These are phyloP conservation scores for Cynara cardunculus DNA, from an alignment of 129 eudicot species.

Conservation along the genomic window DNA sequence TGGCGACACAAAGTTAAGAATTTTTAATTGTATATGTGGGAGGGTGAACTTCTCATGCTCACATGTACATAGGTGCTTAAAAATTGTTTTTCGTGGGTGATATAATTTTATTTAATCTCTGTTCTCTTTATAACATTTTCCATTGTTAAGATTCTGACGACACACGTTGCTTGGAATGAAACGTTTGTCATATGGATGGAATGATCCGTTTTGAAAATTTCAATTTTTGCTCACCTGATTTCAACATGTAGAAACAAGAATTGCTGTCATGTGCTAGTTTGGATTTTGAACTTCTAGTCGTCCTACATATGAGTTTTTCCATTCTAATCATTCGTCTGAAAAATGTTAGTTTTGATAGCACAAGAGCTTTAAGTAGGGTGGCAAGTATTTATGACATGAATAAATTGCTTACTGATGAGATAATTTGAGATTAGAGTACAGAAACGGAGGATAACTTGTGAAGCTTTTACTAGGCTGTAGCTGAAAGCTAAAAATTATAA, in stretches of 20 bases:
- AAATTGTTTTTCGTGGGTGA: not conserved
- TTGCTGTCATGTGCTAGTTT: not conserved
- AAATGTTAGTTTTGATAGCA: not conserved
- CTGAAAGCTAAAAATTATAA: not conserved
- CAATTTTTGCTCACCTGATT: not conserved
- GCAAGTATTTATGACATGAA: not conserved
- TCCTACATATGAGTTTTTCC: not conserved
- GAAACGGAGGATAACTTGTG: not conserved
- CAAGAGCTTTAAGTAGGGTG: not conserved
- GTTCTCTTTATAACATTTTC: not conserved
- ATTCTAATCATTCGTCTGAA: not conserved
- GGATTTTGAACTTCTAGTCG: conserved; percentile 7
- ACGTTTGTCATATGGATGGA: not conserved
- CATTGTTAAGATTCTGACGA: not conserved
- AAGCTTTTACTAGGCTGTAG: not conserved
- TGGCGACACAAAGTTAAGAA: not conserved
- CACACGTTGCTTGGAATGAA: not conserved
- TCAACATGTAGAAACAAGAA: not conserved
- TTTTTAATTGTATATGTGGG: not conserved
- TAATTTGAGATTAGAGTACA: not conserved
- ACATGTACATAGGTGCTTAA: conserved; percentile 1
- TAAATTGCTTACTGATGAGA: not conserved
- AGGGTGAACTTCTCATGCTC: not conserved
- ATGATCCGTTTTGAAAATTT: not conserved
- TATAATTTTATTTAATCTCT: not conserved